Evolutionary conservation across 1,139 yeast species (phyloP).

Genomic region (Lodderomyces pseudojiufengensis): DNA sequence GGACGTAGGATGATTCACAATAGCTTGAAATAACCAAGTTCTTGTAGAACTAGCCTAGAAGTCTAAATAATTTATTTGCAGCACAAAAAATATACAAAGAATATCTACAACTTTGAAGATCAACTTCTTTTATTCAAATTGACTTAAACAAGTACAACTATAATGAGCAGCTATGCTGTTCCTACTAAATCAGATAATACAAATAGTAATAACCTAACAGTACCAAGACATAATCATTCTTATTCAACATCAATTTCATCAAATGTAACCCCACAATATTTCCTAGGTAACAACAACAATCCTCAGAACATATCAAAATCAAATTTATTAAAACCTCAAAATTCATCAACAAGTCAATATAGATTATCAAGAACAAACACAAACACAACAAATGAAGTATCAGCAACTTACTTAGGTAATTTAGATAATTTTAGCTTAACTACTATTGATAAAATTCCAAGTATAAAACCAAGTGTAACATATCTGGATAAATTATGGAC

Average conservation of each 20-base stretch:
- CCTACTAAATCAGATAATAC: conserved; percentile 7
- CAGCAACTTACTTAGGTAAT: conserved; percentile 9
- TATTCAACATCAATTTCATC: conserved; percentile 14
- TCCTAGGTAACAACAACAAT: not conserved
- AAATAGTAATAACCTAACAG: conserved; percentile 7
- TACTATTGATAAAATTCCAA: conserved; percentile 43
- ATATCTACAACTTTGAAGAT: too few relatives aligned
- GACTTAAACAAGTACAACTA: too few relatives aligned
- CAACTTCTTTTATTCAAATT: too few relatives aligned
- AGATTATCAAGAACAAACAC: conserved; percentile 28
- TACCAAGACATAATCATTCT: conserved; percentile 13
- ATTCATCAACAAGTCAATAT: conserved; percentile 15
- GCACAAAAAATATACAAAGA: too few relatives aligned
- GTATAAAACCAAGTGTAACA: conserved; percentile 50
- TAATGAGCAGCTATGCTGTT: conserved; percentile 4
- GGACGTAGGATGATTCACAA: too few relatives aligned
- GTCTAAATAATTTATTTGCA: too few relatives aligned
- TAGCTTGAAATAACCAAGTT: too few relatives aligned
- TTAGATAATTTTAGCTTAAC: conserved; percentile 29
- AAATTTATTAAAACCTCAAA: conserved; percentile 2
- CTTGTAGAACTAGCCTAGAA: too few relatives aligned
- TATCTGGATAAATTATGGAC: conserved; percentile 81
- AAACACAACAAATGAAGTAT: conserved; percentile 16
- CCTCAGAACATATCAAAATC: conserved; percentile 2
- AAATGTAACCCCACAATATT: conserved; percentile 4